Evolutionary conservation across 305 asterid genomes (phyloP), one percentile per base, ranked within the genome.

Genomic region (Vinca major): DNA sequence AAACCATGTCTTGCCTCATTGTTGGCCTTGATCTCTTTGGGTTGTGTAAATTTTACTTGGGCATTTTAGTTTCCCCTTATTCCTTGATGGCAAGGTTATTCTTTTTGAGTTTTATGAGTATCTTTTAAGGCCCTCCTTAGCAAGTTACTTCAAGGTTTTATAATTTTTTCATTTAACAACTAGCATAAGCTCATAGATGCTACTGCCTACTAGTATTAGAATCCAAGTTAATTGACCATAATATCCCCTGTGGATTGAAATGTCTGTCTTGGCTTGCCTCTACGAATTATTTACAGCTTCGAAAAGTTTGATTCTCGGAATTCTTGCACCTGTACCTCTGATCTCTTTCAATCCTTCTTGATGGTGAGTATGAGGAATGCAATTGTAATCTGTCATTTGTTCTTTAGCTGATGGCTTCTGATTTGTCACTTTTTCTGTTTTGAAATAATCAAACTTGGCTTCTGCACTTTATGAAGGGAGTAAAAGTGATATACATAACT

Each of bases 401-500:
- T 11, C 20, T 39, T 52, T 4, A 20, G 52, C 20, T 40, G 5
- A 33, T 33, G 11, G 4, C 44, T 33, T 57, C 19, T 36, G 55
- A 19, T 50, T n/a, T n/a, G n/a, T n/a, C n/a, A n/a, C n/a, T n/a
- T n/a, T n/a, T 33, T 57, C 19, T 36, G 55, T 13, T 50, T n/a
- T 5, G 63, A 26, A 44, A 20, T 36, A n/a, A 45, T 47, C 45
- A 2, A 66, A 36, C 11, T 4, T 41, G 69, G 13, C 49, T 19
- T 72, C 26, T 47, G 45, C 36, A 40, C 51, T 61, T 54, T 53
- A 40, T 71, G 74, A 87, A 91, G 97, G 96, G 91, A 43, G 93
- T 89, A 68, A 86, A 83, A 83, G 89, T 91, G 63, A 78, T 91
- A 89, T 26, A 26, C 85, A 84, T 96, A 83, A 89, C 96, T 71